These are phyloP conservation scores for Pachyrhizus erosus DNA, from an alignment of 306 rosid genomes.

Conservation along the genomic window DNA sequence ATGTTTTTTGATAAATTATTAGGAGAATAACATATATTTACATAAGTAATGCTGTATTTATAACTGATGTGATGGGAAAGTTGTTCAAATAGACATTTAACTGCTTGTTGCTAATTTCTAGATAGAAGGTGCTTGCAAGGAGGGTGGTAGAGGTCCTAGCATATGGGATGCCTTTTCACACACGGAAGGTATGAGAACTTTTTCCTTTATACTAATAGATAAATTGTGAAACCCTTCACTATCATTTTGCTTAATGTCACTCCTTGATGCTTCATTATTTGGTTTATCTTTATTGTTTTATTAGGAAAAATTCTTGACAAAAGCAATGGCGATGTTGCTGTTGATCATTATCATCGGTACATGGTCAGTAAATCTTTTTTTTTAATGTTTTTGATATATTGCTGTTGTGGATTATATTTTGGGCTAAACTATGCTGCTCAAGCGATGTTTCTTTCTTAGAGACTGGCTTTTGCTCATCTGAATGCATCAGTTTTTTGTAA, in stretches of 20 bases:
- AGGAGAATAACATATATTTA: constrained; percentile 3
- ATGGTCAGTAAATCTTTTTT: constrained; percentile 60
- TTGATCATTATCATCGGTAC: constrained; percentile 88
- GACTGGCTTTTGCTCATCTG: background rate
- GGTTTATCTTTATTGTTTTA: constrained; percentile 37
- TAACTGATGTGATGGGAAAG: constrained; percentile 4
- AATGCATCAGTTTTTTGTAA: background rate
- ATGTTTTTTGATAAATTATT: background rate
- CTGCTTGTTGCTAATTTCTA: constrained; percentile 47
- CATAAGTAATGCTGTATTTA: constrained; percentile 3
- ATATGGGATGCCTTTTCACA: constrained; percentile 94
- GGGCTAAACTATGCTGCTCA: constrained; percentile 20
- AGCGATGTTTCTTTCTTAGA: constrained; percentile 18
- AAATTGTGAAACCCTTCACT: constrained; percentile 7
- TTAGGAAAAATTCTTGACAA: constrained; percentile 74
- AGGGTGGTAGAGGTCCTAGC: constrained; percentile 85
- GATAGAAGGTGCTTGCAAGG: constrained; percentile 88
- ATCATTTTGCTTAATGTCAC: constrained; percentile 15
- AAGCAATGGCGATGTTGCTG: constrained; percentile 89
- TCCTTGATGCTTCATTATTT: constrained; percentile 25
- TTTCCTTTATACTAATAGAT: background rate
- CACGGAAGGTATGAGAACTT: constrained; percentile 56
- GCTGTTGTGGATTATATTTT: constrained; percentile 11
- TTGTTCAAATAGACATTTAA: constrained; percentile 9
- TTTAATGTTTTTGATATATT: background rate